Conservation (phyloP, 345 rosid species). For the Acer campestre region DNA sequence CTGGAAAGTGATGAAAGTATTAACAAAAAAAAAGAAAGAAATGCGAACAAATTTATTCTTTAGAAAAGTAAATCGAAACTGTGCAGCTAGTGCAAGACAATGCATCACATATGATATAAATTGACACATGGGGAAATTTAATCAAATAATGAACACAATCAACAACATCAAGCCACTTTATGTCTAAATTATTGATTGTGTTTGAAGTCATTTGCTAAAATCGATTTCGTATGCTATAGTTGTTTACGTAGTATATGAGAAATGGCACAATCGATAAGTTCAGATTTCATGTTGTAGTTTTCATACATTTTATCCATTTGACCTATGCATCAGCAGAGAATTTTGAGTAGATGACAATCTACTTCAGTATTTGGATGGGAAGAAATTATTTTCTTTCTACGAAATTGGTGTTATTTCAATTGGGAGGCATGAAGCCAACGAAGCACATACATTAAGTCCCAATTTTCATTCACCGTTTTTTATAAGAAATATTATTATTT, state of each 20-base stretch:
- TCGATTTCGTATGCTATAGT: no score
- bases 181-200: no score
- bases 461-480: background rate
- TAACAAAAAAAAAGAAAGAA: background rate
- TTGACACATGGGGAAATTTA: background rate
- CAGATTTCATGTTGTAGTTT: background rate
- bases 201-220: no score
- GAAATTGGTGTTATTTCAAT: background rate
- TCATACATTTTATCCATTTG: background rate
- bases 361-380: background rate
- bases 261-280: background rate
- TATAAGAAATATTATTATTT: background rate
- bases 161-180: no score
- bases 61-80: background rate
- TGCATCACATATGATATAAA: background rate
- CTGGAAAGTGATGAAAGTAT: background rate
- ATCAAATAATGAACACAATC: no score
- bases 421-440: no score
- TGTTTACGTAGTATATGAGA: no score
- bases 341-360: background rate
- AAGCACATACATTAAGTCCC: background rate
- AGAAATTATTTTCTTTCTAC: constrained; percentile 1
- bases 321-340: background rate
- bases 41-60: background rate
- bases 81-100: background rate